Base-by-base conservation (phyloP, 306 rosid species). In the Comarum palustre region DNA sequence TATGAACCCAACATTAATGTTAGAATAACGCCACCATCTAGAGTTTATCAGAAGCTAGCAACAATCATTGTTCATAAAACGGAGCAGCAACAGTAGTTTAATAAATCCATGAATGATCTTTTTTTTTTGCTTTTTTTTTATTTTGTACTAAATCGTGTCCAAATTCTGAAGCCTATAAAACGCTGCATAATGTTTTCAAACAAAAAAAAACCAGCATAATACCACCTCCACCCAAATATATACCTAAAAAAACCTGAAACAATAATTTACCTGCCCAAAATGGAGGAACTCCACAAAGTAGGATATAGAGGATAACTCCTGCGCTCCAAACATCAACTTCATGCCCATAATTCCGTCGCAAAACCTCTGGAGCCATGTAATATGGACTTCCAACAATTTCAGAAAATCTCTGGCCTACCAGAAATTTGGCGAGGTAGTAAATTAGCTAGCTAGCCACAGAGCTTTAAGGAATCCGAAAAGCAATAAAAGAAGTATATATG, bases 331-430 rank as follows among this genome's bases (percentile, higher is more conserved):
- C 85, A 83, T 94, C 98, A 48, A 91, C 75, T 80, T 91, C 96
- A n/a, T 82, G 89, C 41, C 96, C 96, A 27, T 91, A 94, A 81
- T 90, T 88, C 15, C 96, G 88, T 75, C 95, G 85, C 22, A 94
- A 74, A 3, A 94, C 97, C 79, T 94, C 98, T 0, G 98, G 98
- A 75, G 98, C 98, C 98, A 94, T 94, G 86, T 94, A 94, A 84
- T 94, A 94, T 48, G 98, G 98, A 75, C 98, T 94, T 78, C 98
- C 98, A 60, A 94, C 98, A 70, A 94, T 91, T 81, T 94, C 97
- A 78, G 51, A 72, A 80, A 91, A 94, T 82, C 89, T 80, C 85
- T 94, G 91, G 15, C 92, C 98, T 94, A 86, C 64, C 50, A 73
- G 52, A 68, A 47, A 47, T 66, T 60, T 24, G 38, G 19, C 38